Evolutionary conservation across 768 basidiomycete species (phyloP), one percentile per base, ranked within the genome.

Genomic region (Rhodotorula taiwanensis): DNA sequence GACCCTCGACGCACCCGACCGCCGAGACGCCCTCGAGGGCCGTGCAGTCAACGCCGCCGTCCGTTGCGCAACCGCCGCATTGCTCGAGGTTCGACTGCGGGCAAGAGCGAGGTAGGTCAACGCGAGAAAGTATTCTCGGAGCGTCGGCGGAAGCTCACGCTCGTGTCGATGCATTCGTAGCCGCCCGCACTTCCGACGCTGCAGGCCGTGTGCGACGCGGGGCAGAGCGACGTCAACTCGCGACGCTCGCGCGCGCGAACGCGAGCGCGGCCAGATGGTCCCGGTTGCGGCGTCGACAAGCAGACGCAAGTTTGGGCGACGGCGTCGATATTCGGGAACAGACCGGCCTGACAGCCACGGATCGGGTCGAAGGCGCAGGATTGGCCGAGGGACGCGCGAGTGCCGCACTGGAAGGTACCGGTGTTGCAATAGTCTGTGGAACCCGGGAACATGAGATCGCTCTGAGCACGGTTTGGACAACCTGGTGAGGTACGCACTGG

Each of bases 221-320:
- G 55, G 55, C 61, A 63, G 34, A 48, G 39, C 30, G 2, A 16
- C 25, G 16, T 10, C 15, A 16, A 11, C 50, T 34, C n/a, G 57
- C 61, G 61, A 34, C 61, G 58, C 14, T n/a, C 50, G 45, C 66
- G 66, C 18, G 58, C 58, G n/a, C 53, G 48, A 21, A 45, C 58
- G 16, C 5, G 43, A 49, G 36, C 47, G 47, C 39, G 20, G 42
- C 21, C 52, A 60, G n/a, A n/a, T n/a, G 34, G 55, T 14, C 16
- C 7, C 3, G n/a, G 30, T 4, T 14, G 59, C 1, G 27, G 6
- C 16, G 48, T 23, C 43, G n/a, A n/a, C n/a, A n/a, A n/a, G n/a
- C n/a, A n/a, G n/a, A n/a, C n/a, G n/a, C n/a, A n/a, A n/a, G n/a
- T n/a, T n/a, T n/a, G n/a, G n/a, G n/a, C n/a, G n/a, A n/a, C n/a